Conservation (phyloP, 768 basidiomycete species). For the Russula emetica region DNA sequence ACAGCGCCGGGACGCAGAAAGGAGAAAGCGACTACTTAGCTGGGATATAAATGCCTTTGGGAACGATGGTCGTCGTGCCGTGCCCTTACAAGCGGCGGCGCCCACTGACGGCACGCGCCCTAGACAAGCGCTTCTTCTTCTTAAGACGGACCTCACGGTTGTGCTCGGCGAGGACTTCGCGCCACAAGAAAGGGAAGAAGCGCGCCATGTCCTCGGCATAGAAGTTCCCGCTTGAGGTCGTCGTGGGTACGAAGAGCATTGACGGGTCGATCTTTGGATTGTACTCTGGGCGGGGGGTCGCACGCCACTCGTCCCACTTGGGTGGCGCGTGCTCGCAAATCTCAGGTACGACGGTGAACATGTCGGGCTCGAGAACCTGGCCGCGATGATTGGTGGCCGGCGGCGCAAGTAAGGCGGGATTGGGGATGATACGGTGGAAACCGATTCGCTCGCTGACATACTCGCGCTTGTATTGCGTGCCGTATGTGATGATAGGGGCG, state of each 20-base stretch:
- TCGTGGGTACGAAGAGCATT: slow-evolving; percentile 14
- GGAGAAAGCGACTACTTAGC: slow-evolving; percentile 16
- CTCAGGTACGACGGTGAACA: slow-evolving; percentile 10
- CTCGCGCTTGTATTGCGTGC: slow-evolving; percentile 6
- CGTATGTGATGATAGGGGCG: background rate
- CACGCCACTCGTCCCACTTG: slow-evolving; percentile 15
- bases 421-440: slow-evolving; percentile 6
- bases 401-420: slow-evolving; percentile 14
- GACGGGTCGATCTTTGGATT: background rate
- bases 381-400: slow-evolving; percentile 10
- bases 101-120: background rate
- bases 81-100: slow-evolving; percentile 10
- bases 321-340: slow-evolving; percentile 5
- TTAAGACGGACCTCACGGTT: background rate
- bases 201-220: slow-evolving; percentile 4
- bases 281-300: slow-evolving; percentile 14
- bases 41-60: background rate
- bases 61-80: background rate
- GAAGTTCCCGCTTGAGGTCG: slow-evolving; percentile 3
- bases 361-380: slow-evolving; percentile 8
- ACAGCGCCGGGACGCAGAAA: slow-evolving; percentile 15
- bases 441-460: background rate
- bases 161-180: background rate
- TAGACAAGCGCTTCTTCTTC: slow-evolving; percentile 11
- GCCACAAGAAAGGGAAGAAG: slow-evolving; percentile 14